These are phyloP conservation scores for Clarkia xantiana DNA, from an alignment of 345 rosid genomes.

Conservation along the genomic window DNA sequence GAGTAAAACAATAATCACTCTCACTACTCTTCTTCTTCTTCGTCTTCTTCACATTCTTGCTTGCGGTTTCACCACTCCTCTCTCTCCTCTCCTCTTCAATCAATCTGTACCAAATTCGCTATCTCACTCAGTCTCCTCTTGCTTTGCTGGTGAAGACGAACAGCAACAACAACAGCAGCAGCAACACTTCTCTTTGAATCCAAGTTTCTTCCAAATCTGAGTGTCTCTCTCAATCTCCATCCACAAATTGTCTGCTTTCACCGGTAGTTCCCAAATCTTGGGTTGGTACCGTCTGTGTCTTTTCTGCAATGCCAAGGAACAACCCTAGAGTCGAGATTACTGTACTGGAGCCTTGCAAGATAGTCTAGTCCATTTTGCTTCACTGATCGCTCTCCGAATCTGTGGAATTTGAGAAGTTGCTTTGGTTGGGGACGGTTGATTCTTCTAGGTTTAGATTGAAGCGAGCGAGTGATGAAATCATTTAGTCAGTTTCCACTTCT, in stretches of 20 bases:
- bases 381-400: constrained; percentile 9
- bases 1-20: too few relatives aligned
- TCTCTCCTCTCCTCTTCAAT: too few relatives aligned
- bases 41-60: too few relatives aligned
- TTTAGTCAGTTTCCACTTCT: constrained; percentile 23
- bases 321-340: background rate
- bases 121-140: too few relatives aligned
- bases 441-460: constrained; percentile 8
- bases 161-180: too few relatives aligned
- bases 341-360: background rate
- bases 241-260: constrained; percentile 14
- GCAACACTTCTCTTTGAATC: constrained; percentile 56
- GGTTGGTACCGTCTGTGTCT: background rate
- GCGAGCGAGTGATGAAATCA: constrained; percentile 21
- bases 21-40: too few relatives aligned
- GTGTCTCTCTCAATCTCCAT: background rate
- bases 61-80: too few relatives aligned
- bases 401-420: constrained; percentile 11
- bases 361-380: constrained; percentile 1
- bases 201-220: constrained; percentile 26
- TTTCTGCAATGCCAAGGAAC: too few relatives aligned
- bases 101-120: too few relatives aligned
- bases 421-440: constrained; percentile 2
- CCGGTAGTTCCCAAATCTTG: constrained; percentile 42
- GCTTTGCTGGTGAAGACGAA: too few relatives aligned